Evolutionary conservation across 225 moss, liverwort and hornwort genomes (phyloP).

Genomic region (Polytrichum commune): DNA sequence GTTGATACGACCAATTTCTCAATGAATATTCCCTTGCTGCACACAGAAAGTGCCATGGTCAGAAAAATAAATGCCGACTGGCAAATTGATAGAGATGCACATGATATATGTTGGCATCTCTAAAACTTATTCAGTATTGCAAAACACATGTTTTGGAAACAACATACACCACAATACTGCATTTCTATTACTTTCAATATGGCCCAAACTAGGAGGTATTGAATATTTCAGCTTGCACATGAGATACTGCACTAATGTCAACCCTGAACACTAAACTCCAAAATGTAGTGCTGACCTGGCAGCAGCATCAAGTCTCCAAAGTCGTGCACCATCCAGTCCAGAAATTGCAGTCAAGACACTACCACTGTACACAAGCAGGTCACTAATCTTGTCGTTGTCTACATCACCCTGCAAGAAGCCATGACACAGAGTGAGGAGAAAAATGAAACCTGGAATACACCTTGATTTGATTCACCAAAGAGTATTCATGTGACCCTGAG

Average conservation of each 20-base stretch:
- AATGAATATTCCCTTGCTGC: conserved; percentile 58
- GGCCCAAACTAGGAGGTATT: too few relatives aligned
- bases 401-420: conserved; percentile 63
- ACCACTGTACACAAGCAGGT: conserved; percentile 70
- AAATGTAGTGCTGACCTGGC: conserved; percentile 35
- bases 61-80: too few relatives aligned
- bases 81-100: too few relatives aligned
- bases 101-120: too few relatives aligned
- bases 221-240: too few relatives aligned
- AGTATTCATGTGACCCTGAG: not conserved
- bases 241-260: too few relatives aligned
- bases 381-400: conserved; percentile 69
- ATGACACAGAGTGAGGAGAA: conserved; percentile 3
- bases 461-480: not conserved
- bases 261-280: too few relatives aligned
- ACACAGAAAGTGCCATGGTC: not conserved
- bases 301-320: conserved; percentile 73
- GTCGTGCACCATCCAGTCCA: conserved; percentile 59
- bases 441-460: not conserved
- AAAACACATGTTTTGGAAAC: too few relatives aligned
- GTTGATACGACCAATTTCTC: conserved; percentile 42
- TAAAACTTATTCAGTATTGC: too few relatives aligned
- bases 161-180: not conserved
- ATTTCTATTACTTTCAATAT: not conserved
- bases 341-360: conserved; percentile 79